These are phyloP conservation scores for Arthrobotrys iridis DNA, from an alignment of 2,329 filamentous ascomycete species.

Conservation along the genomic window DNA sequence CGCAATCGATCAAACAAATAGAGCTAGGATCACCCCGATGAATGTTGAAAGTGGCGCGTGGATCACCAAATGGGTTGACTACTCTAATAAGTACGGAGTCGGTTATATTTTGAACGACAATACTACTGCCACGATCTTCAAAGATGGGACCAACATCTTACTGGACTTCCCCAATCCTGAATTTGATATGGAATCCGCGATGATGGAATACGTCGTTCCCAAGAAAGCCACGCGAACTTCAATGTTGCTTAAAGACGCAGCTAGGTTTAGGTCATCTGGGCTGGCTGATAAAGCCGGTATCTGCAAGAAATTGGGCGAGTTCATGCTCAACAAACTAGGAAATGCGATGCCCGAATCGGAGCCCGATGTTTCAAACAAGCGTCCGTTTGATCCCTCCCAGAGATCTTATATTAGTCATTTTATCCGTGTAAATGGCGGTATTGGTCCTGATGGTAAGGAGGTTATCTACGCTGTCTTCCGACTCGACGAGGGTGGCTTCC, in stretches of 20 bases:
- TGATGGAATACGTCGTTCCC: slow-evolving; percentile 44
- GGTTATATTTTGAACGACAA: slow-evolving; percentile 86
- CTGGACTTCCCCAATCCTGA: slow-evolving; percentile 59
- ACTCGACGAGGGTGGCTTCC: slow-evolving; percentile 81
- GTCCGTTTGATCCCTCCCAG: slow-evolving; percentile 22
- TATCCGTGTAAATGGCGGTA: slow-evolving; percentile 38
- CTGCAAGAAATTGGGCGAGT: slow-evolving; percentile 79
- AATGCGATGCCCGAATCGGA: slow-evolving; percentile 51
- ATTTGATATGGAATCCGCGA: slow-evolving; percentile 19
- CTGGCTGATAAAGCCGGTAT: slow-evolving; percentile 60
- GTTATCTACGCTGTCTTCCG: slow-evolving; percentile 57
- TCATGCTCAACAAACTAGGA: slow-evolving; percentile 67
- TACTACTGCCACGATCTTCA: slow-evolving; percentile 75
- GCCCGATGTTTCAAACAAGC: slow-evolving; percentile 33
- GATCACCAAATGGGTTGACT: slow-evolving; percentile 80
- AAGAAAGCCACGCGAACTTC: slow-evolving; percentile 41
- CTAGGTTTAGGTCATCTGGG: slow-evolving; percentile 54
- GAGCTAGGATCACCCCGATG: slow-evolving; percentile 47
- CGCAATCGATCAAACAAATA: slow-evolving; percentile 55
- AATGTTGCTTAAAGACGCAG: slow-evolving; percentile 55
- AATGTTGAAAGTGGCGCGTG: slow-evolving; percentile 56
- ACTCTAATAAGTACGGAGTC: slow-evolving; percentile 85
- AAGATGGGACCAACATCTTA: slow-evolving; percentile 59
- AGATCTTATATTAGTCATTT: slow-evolving; percentile 57
- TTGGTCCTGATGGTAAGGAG: slow-evolving; percentile 51